Conservation (phyloP, 2,329 filamentous ascomycete genomes). For the Apiospora koreana region DNA sequence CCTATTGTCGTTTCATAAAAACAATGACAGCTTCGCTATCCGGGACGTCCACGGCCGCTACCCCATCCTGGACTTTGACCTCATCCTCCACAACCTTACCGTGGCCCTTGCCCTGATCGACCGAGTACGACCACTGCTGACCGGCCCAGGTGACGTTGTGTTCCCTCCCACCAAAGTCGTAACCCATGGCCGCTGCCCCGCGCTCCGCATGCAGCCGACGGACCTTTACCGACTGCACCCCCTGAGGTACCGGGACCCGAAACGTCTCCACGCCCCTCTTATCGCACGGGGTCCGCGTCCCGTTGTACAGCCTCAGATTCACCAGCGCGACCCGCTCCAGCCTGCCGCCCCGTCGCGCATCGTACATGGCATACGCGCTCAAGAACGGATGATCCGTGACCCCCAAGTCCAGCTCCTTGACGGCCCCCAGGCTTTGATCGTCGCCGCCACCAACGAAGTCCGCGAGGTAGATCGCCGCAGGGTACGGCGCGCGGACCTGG, state of each 20-base stretch:
- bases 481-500: slow-evolving; percentile 21
- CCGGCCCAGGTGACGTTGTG: slow-evolving; percentile 30
- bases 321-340: slow-evolving; percentile 12
- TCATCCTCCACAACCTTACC: neutral
- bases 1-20: neutral
- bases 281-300: neutral
- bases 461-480: slow-evolving; percentile 20
- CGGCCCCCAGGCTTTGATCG: slow-evolving; percentile 9
- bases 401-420: slow-evolving; percentile 8
- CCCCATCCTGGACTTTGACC: slow-evolving; percentile 3
- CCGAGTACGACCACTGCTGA: slow-evolving; percentile 23
- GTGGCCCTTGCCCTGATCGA: slow-evolving; percentile 22
- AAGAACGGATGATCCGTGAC: neutral
- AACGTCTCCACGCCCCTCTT: slow-evolving; percentile 1
- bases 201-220: slow-evolving; percentile 18
- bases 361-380: slow-evolving; percentile 17
- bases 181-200: slow-evolving; percentile 19
- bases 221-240: slow-evolving; percentile 12
- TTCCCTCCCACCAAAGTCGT: slow-evolving; percentile 27
- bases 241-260: slow-evolving; percentile 6
- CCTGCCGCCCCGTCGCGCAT: neutral
- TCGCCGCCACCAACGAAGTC: slow-evolving; percentile 26
- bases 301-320: slow-evolving; percentile 14
- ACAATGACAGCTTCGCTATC: slow-evolving; percentile 16
- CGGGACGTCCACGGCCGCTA: slow-evolving; percentile 13